Percentiles rank a stretch among this genome's conserved stretches.
Evolutionary conservation across 1,139 yeast genomes (phyloP).

Genomic region (Yamadazyma triangularis): DNA sequence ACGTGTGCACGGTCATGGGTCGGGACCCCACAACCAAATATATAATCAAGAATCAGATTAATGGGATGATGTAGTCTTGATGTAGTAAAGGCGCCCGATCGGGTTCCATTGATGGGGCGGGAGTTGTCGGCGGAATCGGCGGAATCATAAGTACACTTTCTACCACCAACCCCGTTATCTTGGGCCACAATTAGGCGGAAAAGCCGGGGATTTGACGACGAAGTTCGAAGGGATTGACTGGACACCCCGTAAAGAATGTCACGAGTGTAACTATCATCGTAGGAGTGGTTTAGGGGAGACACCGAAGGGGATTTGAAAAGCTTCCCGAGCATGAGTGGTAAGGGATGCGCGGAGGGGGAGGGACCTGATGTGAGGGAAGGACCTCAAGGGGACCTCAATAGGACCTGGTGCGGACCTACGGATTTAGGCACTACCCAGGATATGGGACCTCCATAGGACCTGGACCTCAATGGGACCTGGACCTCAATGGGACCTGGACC

Average conservation of each 20-base stretch:
- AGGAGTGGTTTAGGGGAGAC: too few species aligned
- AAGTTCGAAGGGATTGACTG: too few species aligned
- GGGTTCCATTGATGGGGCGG: not conserved
- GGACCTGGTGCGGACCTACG: too few species aligned
- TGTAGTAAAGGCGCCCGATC: constrained; percentile 12
- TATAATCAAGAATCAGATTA: constrained; percentile 45
- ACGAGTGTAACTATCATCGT: constrained; percentile 40
- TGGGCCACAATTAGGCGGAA: constrained; percentile 47
- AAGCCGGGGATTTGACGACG: constrained; percentile 27
- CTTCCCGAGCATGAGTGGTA: too few species aligned
- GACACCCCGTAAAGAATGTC: constrained; percentile 42
- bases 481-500: too few species aligned
- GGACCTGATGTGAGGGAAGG: too few species aligned
- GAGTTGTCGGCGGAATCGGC: not conserved
- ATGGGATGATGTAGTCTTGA: constrained; percentile 35
- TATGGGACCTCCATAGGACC: too few species aligned
- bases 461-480: too few species aligned
- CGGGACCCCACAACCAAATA: constrained; percentile 57
- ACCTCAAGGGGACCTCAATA: too few species aligned
- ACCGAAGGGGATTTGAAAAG: too few species aligned
- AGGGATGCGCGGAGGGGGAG: too few species aligned
- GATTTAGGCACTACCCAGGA: too few species aligned
- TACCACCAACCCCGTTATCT: constrained; percentile 55
- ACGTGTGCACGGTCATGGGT: constrained; percentile 41
- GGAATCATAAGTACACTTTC: constrained; percentile 1